Percentiles rank a stretch among this genome's conserved stretches.
These are phyloP conservation scores for Arabidopsis lyrata DNA, from an alignment of 441 rosid species.

Conservation along the genomic window DNA sequence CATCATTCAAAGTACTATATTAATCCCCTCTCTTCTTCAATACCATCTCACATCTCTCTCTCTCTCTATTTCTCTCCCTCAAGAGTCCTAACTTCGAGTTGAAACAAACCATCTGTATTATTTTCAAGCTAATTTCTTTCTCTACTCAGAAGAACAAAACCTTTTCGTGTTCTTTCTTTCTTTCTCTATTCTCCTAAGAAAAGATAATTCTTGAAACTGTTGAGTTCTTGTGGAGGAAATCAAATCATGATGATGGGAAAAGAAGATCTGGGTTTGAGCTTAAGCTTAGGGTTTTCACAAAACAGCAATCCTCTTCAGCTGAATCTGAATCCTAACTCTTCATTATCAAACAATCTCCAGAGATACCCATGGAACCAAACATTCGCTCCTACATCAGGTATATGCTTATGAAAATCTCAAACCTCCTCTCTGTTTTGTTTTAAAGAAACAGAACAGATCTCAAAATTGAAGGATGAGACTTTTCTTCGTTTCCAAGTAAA, in stretches of 20 bases:
- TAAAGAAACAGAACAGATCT: slow-evolving; percentile 15
- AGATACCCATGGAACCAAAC: slow-evolving; percentile 62
- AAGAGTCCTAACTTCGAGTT: background rate
- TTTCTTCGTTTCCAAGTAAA: background rate
- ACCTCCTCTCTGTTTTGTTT: background rate
- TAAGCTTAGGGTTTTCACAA: slow-evolving; percentile 73
- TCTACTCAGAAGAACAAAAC: slow-evolving; percentile 16
- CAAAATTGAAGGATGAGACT: background rate
- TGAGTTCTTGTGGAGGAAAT: background rate
- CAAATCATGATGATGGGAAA: slow-evolving; percentile 59
- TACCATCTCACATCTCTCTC: slow-evolving; percentile 24
- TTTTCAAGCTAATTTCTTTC: background rate
- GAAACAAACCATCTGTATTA: slow-evolving; percentile 12
- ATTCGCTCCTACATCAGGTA: slow-evolving; percentile 54
- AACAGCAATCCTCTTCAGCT: slow-evolving; percentile 45
- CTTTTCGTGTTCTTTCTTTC: background rate
- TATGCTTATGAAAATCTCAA: background rate
- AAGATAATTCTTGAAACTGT: background rate
- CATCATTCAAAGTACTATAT: slow-evolving; percentile 44
- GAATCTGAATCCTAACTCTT: slow-evolving; percentile 46
- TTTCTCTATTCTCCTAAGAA: no score
- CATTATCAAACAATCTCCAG: slow-evolving; percentile 43
- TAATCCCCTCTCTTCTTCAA: slow-evolving; percentile 29
- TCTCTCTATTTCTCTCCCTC: slow-evolving; percentile 17
- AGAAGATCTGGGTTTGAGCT: slow-evolving; percentile 85